These are phyloP conservation scores for Amylocarpus encephaloides DNA, from an alignment of 2,329 filamentous ascomycete genomes.

Conservation along the genomic window DNA sequence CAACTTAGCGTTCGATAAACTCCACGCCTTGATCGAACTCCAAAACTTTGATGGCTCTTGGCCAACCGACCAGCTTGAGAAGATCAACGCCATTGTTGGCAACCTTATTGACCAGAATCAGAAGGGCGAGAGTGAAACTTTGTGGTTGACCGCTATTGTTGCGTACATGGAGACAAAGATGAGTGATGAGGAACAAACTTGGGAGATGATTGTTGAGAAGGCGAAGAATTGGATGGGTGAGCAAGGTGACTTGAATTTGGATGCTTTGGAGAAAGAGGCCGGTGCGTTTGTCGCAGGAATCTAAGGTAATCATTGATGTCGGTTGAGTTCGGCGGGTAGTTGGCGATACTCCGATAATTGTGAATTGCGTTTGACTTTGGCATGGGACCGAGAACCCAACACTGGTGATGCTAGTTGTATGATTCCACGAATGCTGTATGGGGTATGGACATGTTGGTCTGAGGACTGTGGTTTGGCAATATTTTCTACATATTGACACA, in stretches of 20 bases:
- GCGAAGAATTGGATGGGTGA: constrained; percentile 44
- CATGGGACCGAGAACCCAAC: too few species aligned
- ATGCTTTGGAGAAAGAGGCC: constrained; percentile 9
- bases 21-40: constrained; percentile 43
- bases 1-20: constrained; percentile 18
- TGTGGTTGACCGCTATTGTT: constrained; percentile 37
- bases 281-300: not conserved
- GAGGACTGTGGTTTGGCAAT: too few species aligned
- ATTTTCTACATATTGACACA: too few species aligned
- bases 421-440: too few species aligned
- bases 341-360: too few species aligned
- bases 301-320: too few species aligned
- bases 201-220: constrained; percentile 60
- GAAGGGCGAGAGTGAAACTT: constrained; percentile 5
- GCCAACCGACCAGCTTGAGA: constrained; percentile 22
- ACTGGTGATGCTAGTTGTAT: too few species aligned
- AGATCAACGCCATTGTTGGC: constrained; percentile 15
- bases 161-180: constrained; percentile 43
- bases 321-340: too few species aligned
- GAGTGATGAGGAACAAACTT: constrained; percentile 43
- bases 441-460: too few species aligned
- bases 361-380: too few species aligned
- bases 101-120: not conserved
- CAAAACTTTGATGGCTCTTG: constrained; percentile 53
- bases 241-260: not conserved